A percentile compares a stretch with the other conserved stretches of the same genome.
These are phyloP conservation scores for Byssochlamys sp. DNA, from an alignment of 2,329 filamentous ascomycete genomes.

Conservation along the genomic window DNA sequence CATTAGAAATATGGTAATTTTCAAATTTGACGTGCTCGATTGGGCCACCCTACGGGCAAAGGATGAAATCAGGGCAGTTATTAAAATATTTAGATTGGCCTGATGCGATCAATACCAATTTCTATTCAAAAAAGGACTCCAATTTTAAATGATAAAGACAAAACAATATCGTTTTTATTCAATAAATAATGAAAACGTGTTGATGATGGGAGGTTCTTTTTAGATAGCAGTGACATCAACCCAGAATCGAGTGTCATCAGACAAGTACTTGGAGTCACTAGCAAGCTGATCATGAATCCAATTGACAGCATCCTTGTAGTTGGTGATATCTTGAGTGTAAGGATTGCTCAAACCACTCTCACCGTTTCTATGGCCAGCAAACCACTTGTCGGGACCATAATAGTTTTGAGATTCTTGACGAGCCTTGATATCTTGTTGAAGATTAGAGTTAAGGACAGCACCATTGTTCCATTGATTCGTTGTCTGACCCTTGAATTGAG, in stretches of 20 bases:
- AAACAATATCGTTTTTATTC: no score
- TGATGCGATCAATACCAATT: no score
- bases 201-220: no score
- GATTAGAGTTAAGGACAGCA: slow-evolving; percentile 12
- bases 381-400: slow-evolving; percentile 19
- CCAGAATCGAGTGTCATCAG: slow-evolving; percentile 22
- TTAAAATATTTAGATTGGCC: no score
- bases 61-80: no score
- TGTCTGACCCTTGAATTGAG: slow-evolving; percentile 14
- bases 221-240: slow-evolving; percentile 15
- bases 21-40: no score
- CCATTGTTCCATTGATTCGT: slow-evolving; percentile 13
- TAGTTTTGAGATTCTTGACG: slow-evolving; percentile 15
- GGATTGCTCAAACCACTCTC: slow-evolving; percentile 14
- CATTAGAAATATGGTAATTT: no score
- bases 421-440: slow-evolving; percentile 13
- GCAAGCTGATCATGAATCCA: slow-evolving; percentile 24
- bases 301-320: slow-evolving; percentile 17
- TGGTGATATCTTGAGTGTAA: slow-evolving; percentile 15
- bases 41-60: no score
- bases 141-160: no score
- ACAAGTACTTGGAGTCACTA: no score
- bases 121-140: no score
- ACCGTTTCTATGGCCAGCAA: slow-evolving; percentile 16
- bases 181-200: no score